Base-by-base conservation (phyloP, 2,329 filamentous ascomycete species). In the Colletotrichum cordylinicola region DNA sequence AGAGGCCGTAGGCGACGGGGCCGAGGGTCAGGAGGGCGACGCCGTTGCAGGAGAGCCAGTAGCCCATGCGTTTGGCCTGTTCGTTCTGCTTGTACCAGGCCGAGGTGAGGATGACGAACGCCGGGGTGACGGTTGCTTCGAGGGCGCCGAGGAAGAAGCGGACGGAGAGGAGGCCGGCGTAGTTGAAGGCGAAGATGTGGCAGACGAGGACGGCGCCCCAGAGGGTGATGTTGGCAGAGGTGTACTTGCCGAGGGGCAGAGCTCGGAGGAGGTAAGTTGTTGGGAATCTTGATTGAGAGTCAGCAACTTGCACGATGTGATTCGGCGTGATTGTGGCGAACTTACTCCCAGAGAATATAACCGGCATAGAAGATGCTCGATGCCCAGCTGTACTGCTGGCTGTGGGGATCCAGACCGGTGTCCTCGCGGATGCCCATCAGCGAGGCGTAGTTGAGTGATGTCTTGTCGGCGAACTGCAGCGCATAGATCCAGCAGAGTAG, bases 151-250 rank as follows among this genome's bases (percentile, higher is more conserved):
- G 78, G 37, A 81, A 77, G 69, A 79, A 78, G 4, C 80, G 79
- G 15, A 79, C 75, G 18, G 70, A 67, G 8, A 78, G 55, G 33
- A 80, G 77, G 3, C 79, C 80, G 16, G 79, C 78, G 68, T 77
- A 81, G 43, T 77, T 80, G 58, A 62, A 65, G 33, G 70, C 76
- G 18, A 77, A 76, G 16, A 77, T 77, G 67, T 80, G 79, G 52
- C 78, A 79, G 5, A 76, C 70, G 8, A 82, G 78, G 3, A 81
- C 80, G 4, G 81, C 78, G 1, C 87, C 87, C 87, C 87, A 89
- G 29, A 85, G 79, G 6, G 85, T 78, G 29, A 85, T 80, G 71
- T 84, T 84, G 12, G 79, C 78, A 0, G 83, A 83, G 6, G 85
- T 79, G 69, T 83, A 84, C 55, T 83, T 85, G 58, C 79, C 83